Evolutionary conservation across 2,329 filamentous ascomycete species (phyloP).

Genomic region (Phialophora tarda): DNA sequence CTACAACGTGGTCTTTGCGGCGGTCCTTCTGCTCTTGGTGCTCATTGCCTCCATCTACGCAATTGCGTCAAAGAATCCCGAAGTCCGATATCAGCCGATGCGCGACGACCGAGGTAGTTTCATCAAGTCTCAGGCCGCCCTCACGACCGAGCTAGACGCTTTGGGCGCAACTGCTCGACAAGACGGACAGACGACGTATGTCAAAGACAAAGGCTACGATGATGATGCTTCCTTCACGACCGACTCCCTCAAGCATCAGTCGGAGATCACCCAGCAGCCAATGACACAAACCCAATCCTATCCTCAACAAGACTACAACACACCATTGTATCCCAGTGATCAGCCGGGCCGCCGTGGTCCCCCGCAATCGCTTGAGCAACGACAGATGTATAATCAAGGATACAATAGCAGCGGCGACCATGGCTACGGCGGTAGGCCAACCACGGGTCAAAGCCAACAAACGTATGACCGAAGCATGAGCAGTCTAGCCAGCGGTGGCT

Average conservation of each 20-base stretch:
- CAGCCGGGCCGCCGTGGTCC: conserved; percentile 48
- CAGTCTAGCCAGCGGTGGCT: conserved; percentile 22
- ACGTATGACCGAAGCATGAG: conserved; percentile 45
- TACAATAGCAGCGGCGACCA: conserved; percentile 35
- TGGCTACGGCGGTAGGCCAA: conserved; percentile 36
- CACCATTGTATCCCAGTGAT: conserved; percentile 52
- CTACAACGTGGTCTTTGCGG: conserved; percentile 80
- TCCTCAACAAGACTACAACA: conserved; percentile 19
- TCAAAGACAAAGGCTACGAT: conserved; percentile 66
- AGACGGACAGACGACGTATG: conserved; percentile 68
- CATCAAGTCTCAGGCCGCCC: conserved; percentile 91
- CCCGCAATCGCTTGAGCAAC: conserved; percentile 39
- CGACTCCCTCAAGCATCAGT: conserved; percentile 41
- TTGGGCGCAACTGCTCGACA: conserved; percentile 86
- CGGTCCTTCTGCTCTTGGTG: conserved; percentile 82
- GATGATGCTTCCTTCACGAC: conserved; percentile 62
- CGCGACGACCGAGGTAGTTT: conserved; percentile 94
- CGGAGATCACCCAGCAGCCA: conserved; percentile 27
- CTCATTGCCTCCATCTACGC: conserved; percentile 77
- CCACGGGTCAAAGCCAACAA: conserved; percentile 36
- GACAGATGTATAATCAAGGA: conserved; percentile 39
- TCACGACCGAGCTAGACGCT: conserved; percentile 87
- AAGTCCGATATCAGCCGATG: conserved; percentile 95
- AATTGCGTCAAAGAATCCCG: conserved; percentile 89
- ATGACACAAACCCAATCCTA: conserved; percentile 18